Evolutionary conservation across 192 early-diverging fungal species (phyloP).

Genomic region (Coemansia sp.): DNA sequence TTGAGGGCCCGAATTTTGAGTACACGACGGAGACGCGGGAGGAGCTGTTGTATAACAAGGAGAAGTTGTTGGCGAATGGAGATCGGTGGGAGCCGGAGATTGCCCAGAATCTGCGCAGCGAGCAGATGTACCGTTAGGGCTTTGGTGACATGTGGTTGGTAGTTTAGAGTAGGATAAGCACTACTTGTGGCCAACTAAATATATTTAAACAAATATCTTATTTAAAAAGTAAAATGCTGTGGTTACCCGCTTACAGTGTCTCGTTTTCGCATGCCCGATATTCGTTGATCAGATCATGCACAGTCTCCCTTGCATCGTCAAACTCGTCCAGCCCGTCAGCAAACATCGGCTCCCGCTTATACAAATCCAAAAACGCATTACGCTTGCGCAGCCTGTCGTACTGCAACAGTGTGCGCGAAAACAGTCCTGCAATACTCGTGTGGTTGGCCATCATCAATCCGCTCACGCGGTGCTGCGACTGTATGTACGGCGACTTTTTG

Average conservation of each 20-base stretch:
- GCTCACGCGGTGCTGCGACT: constrained; percentile 88
- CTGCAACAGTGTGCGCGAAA: constrained; percentile 89
- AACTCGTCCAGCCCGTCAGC: constrained; percentile 87
- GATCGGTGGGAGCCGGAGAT: constrained; percentile 97
- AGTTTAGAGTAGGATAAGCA: no score
- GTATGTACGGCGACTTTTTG: constrained; percentile 89
- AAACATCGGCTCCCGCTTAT: constrained; percentile 79
- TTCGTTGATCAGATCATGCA: constrained; percentile 90
- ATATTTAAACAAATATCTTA: no score
- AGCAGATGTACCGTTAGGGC: constrained; percentile 62
- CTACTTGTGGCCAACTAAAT: no score
- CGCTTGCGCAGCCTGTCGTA: constrained; percentile 92
- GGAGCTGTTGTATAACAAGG: constrained; percentile 98
- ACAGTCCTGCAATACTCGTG: constrained; percentile 89
- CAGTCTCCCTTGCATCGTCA: constrained; percentile 83
- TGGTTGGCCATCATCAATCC: constrained; percentile 99
- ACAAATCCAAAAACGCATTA: constrained; percentile 95
- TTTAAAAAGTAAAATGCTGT: no score
- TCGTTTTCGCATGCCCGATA: constrained; percentile 93
- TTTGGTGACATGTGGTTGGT: no score
- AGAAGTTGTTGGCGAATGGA: constrained; percentile 93
- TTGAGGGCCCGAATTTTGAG: constrained; percentile 96
- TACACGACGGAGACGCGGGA: constrained; percentile 95
- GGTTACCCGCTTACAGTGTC: not conserved
- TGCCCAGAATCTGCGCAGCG: constrained; percentile 70